phyloP scores from a whole-genome alignment of 2,329 filamentous ascomycete genomes.

The Gremmenia infestans region DNA sequence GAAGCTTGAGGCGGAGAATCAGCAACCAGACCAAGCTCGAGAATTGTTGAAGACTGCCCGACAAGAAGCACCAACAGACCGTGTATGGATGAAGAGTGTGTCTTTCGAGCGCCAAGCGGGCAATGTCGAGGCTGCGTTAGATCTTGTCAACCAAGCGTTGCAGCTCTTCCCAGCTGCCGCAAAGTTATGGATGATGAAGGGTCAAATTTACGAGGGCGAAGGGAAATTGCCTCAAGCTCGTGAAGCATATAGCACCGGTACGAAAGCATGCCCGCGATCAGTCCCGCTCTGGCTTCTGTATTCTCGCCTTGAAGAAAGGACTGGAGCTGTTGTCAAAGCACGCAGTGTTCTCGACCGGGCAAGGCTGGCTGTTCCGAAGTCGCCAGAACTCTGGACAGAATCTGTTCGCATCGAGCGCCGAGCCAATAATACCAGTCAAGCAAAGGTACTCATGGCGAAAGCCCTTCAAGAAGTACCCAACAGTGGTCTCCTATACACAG shows the following conservation, averaged over 20 bases:
- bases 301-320: conserved; percentile 78
- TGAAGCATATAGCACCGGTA: conserved; percentile 84
- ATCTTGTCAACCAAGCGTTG: conserved; percentile 81
- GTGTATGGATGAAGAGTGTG: conserved; percentile 95
- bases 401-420: conserved; percentile 90
- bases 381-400: conserved; percentile 81
- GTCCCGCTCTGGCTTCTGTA: conserved; percentile 88
- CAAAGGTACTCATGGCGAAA: conserved; percentile 87
- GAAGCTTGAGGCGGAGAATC: conserved; percentile 89
- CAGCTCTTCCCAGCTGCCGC: conserved; percentile 78
- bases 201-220: conserved; percentile 88
- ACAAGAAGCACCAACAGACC: conserved; percentile 85
- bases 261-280: conserved; percentile 78
- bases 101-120: conserved; percentile 85
- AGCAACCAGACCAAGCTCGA: conserved; percentile 75
- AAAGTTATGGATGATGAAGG: conserved; percentile 98
- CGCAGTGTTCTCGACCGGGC: conserved; percentile 90
- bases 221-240: conserved; percentile 77
- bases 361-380: conserved; percentile 80
- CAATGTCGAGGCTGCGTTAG: conserved; percentile 73
- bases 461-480: conserved; percentile 88
- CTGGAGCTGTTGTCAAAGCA: conserved; percentile 82
- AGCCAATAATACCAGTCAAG: conserved; percentile 75
- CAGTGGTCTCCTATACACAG: conserved; percentile 83
- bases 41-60: conserved; percentile 78